Conservation (phyloP, 768 basidiomycete genomes). For the Pisolithus sp. region DNA sequence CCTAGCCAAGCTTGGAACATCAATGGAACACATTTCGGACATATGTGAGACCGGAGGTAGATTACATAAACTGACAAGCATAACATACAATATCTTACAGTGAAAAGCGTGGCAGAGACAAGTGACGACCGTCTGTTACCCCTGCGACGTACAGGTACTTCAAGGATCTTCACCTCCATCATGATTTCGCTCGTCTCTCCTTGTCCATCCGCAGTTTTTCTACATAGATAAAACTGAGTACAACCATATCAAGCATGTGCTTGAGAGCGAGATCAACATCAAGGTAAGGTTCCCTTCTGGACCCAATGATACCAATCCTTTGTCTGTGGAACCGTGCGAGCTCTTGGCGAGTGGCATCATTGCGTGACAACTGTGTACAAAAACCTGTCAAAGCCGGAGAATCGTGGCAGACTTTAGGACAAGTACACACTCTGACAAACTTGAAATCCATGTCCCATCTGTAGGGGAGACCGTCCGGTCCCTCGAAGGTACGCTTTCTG, state of each 20-base stretch:
- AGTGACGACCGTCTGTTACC: neutral
- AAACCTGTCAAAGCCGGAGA: neutral
- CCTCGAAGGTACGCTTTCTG: constrained; percentile 27
- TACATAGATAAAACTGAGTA: constrained; percentile 27
- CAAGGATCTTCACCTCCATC: neutral
- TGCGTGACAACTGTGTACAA: constrained; percentile 13
- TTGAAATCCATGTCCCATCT: constrained; percentile 25
- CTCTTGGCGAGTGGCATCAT: constrained; percentile 10
- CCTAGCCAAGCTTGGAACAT: no score
- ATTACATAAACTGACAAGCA: neutral
- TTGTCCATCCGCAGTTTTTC: constrained; percentile 26
- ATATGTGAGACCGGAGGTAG: no score
- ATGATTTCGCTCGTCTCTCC: constrained; percentile 2
- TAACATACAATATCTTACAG: neutral
- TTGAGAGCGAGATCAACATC: constrained; percentile 13
- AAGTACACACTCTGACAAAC: constrained; percentile 11
- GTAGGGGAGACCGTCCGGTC: constrained; percentile 27
- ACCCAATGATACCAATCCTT: constrained; percentile 15
- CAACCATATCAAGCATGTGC: constrained; percentile 22
- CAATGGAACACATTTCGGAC: no score
- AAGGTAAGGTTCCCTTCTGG: constrained; percentile 12
- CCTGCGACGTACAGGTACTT: no score
- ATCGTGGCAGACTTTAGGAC: neutral
- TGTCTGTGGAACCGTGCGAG: constrained; percentile 17
- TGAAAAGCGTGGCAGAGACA: neutral